These are phyloP conservation scores for Neurospora sp. DNA, from an alignment of 495 filamentous ascomycete species.

Conservation along the genomic window DNA sequence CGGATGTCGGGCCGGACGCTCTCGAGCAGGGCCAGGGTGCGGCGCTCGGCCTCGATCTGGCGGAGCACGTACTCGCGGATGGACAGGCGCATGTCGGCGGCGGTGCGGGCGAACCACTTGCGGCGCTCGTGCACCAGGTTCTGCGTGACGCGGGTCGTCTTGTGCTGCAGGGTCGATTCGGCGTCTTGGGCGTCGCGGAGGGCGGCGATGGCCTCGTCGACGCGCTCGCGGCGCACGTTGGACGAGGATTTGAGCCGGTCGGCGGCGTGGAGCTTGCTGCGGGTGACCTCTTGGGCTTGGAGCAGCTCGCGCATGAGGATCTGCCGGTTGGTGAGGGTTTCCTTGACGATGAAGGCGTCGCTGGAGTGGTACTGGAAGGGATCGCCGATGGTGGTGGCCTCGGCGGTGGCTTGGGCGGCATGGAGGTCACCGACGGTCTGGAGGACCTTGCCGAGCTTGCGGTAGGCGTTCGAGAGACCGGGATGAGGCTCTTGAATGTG, in stretches of 20 bases:
- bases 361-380: slow-evolving; percentile 91
- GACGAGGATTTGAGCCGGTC: slow-evolving; percentile 78
- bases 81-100: too few relatives aligned
- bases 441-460: slow-evolving; percentile 87
- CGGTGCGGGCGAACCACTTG: too few relatives aligned
- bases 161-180: too few relatives aligned
- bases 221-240: slow-evolving; percentile 82
- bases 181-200: too few relatives aligned
- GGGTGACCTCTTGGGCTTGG: slow-evolving; percentile 72
- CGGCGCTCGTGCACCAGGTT: too few relatives aligned
- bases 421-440: slow-evolving; percentile 91
- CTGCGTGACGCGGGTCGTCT: too few relatives aligned
- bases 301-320: slow-evolving; percentile 92
- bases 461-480: slow-evolving; percentile 80
- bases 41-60: too few relatives aligned
- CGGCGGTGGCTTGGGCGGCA: slow-evolving; percentile 93
- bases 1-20: too few relatives aligned
- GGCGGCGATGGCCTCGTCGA: slow-evolving; percentile 57
- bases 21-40: too few relatives aligned
- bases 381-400: slow-evolving; percentile 90
- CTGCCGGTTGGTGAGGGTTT: slow-evolving; percentile 96
- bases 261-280: slow-evolving; percentile 69
- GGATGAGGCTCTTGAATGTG: slow-evolving; percentile 80
- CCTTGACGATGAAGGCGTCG: slow-evolving; percentile 97
- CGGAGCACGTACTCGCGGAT: too few relatives aligned